These are phyloP conservation scores for Verticillium klebahnii DNA, from an alignment of 2,329 filamentous ascomycete species.

Conservation along the genomic window DNA sequence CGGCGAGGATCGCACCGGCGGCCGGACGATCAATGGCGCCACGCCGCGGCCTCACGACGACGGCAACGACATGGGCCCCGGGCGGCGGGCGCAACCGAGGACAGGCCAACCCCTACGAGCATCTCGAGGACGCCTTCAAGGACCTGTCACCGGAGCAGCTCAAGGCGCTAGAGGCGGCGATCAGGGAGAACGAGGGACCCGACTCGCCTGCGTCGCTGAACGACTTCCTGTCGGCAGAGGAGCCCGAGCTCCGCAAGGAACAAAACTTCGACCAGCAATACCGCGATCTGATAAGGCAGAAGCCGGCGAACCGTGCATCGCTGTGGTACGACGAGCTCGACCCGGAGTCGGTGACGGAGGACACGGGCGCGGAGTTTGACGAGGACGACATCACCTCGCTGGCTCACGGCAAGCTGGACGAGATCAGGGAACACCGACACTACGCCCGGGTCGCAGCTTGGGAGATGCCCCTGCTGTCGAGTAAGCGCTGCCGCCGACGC, in stretches of 20 bases:
- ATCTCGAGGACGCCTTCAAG: slow-evolving; percentile 9
- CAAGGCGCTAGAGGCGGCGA: slow-evolving; percentile 21
- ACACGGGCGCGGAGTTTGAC: slow-evolving; percentile 57
- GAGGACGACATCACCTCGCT: slow-evolving; percentile 80
- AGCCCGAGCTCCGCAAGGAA: slow-evolving; percentile 5
- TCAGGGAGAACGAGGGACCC: slow-evolving; percentile 22
- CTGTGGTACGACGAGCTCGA: slow-evolving; percentile 50
- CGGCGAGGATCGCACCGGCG: slow-evolving; percentile 7
- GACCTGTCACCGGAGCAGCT: slow-evolving; percentile 11
- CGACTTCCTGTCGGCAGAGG: slow-evolving; percentile 5
- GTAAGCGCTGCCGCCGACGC: slow-evolving; percentile 47
- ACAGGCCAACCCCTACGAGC: slow-evolving; percentile 1
- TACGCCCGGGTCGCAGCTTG: slow-evolving; percentile 85
- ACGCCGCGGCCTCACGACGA: slow-evolving; percentile 24
- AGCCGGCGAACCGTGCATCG: slow-evolving; percentile 27
- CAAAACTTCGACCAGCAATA: slow-evolving; percentile 12
- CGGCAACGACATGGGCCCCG: slow-evolving; percentile 17
- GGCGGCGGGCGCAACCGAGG: slow-evolving; percentile 11
- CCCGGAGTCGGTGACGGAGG: slow-evolving; percentile 41
- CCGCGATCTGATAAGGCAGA: slow-evolving; percentile 12
- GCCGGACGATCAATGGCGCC: slow-evolving; percentile 4
- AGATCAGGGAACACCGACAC: slow-evolving; percentile 82
- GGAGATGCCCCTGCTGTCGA: slow-evolving; percentile 89
- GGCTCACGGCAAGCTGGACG: slow-evolving; percentile 82
- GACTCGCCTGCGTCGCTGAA: slow-evolving; percentile 9